Percentiles rank a stretch among this genome's conserved stretches.
Evolutionary conservation across 2,329 filamentous ascomycete species (phyloP).

Genomic region (Colletotrichum shisoi): DNA sequence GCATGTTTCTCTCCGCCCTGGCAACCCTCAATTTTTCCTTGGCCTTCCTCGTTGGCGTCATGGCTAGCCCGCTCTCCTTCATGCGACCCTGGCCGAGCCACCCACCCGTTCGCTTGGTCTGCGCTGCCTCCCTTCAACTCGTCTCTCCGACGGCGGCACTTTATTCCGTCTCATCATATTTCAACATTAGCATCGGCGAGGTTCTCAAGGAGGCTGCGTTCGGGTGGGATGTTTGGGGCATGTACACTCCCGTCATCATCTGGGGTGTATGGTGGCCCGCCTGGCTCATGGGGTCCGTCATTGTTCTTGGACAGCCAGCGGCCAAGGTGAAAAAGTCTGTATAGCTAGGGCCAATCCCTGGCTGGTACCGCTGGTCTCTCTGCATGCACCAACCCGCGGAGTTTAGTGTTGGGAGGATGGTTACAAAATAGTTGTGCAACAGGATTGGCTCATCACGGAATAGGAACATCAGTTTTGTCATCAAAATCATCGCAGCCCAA

Average conservation of each 20-base stretch:
- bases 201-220: constrained; percentile 79
- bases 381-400: neutral
- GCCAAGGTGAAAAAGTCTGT: neutral
- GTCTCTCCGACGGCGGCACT: constrained; percentile 69
- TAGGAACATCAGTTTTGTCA: constrained; percentile 18
- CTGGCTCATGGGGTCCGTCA: constrained; percentile 74
- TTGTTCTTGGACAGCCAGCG: constrained; percentile 56
- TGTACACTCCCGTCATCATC: constrained; percentile 88
- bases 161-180: constrained; percentile 56
- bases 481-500: constrained; percentile 32
- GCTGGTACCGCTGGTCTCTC: no score
- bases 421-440: neutral
- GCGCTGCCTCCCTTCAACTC: constrained; percentile 63
- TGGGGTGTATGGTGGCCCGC: constrained; percentile 97
- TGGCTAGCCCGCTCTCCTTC: constrained; percentile 83
- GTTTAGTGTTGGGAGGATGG: neutral
- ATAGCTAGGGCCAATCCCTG: neutral
- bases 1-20: constrained; percentile 89
- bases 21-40: constrained; percentile 96
- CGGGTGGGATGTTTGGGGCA: constrained; percentile 87
- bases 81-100: constrained; percentile 58
- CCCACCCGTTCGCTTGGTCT: constrained; percentile 52
- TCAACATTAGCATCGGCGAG: constrained; percentile 56
- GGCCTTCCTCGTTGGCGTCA: constrained; percentile 81
- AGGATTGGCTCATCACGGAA: constrained; percentile 3